These are phyloP conservation scores for Naumovozyma castellii DNA, from an alignment of 805 yeast genomes.

Conservation along the genomic window DNA sequence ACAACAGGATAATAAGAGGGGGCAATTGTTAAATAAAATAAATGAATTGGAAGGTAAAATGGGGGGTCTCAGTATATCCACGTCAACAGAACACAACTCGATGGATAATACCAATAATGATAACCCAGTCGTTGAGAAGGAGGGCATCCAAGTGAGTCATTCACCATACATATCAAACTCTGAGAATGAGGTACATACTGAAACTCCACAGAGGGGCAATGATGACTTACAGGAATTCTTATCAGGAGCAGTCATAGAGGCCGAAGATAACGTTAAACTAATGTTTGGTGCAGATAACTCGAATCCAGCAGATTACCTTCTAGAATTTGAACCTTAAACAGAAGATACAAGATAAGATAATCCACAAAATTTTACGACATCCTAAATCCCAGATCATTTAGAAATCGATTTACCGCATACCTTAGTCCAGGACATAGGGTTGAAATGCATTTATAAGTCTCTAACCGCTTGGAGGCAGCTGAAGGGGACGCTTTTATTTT, in stretches of 20 bases:
- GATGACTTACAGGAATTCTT: constrained; percentile 26
- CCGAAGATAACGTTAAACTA: constrained; percentile 27
- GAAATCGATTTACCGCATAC: too few species aligned
- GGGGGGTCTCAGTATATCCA: neutral
- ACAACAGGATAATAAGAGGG: constrained; percentile 43
- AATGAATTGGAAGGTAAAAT: constrained; percentile 24
- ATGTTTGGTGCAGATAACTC: constrained; percentile 17
- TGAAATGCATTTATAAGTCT: too few species aligned
- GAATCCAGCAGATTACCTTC: constrained; percentile 23
- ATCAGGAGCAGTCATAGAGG: constrained; percentile 26
- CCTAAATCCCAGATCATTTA: too few species aligned
- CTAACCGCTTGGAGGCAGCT: too few species aligned
- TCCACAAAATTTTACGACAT: too few species aligned
- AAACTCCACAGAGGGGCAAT: constrained; percentile 1
- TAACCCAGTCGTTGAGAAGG: constrained; percentile 1
- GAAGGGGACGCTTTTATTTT: too few species aligned
- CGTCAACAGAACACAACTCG: neutral
- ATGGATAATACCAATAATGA: neutral
- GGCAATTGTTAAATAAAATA: constrained; percentile 33
- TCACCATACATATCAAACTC: neutral
- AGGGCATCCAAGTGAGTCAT: neutral
- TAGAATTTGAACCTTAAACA: constrained; percentile 23
- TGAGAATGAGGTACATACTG: neutral
- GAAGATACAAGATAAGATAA: neutral
- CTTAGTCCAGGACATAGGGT: too few species aligned